phyloP scores from a whole-genome alignment of 2,329 filamentous ascomycete genomes.

The Verticillium nonalfalfae region DNA sequence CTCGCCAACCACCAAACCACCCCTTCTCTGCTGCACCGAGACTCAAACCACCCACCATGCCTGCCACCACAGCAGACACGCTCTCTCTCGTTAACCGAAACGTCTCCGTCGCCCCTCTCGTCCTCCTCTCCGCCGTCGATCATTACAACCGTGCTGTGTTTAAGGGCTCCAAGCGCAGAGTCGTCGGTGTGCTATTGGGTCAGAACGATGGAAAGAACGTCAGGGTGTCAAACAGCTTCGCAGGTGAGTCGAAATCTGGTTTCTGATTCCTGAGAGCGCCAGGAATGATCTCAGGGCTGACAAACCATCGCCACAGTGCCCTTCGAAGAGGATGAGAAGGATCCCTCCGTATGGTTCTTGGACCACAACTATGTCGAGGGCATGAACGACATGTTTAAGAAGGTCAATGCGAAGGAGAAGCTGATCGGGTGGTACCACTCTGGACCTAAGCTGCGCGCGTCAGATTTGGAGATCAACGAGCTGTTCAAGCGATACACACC shows the following conservation, averaged over 20 bases:
- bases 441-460: slow-evolving; percentile 91
- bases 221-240: slow-evolving; percentile 97
- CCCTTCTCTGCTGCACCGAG: slow-evolving; percentile 4
- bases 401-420: slow-evolving; percentile 98
- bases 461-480: slow-evolving; percentile 98
- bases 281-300: slow-evolving; percentile 9
- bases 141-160: slow-evolving; percentile 91
- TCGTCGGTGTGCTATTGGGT: slow-evolving; percentile 89
- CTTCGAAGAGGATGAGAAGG: slow-evolving; percentile 98
- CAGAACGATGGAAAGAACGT: slow-evolving; percentile 96
- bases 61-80: slow-evolving; percentile 93
- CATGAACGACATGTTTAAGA: slow-evolving; percentile 99
- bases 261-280: neutral
- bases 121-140: slow-evolving; percentile 95
- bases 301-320: slow-evolving; percentile 56
- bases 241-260: slow-evolving; percentile 52
- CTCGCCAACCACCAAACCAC: slow-evolving; percentile 9
- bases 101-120: slow-evolving; percentile 94
- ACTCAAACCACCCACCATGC: slow-evolving; percentile 57
- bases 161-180: slow-evolving; percentile 79
- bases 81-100: slow-evolving; percentile 89
- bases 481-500: slow-evolving; percentile 99
- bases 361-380: slow-evolving; percentile 99
- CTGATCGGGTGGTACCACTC: slow-evolving; percentile 99
- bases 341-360: slow-evolving; percentile 97